A percentile compares a stretch with the other conserved stretches of the same genome.
These are phyloP conservation scores for Diplogelasinospora grovesii DNA, from an alignment of 495 filamentous ascomycete genomes.

Conservation along the genomic window DNA sequence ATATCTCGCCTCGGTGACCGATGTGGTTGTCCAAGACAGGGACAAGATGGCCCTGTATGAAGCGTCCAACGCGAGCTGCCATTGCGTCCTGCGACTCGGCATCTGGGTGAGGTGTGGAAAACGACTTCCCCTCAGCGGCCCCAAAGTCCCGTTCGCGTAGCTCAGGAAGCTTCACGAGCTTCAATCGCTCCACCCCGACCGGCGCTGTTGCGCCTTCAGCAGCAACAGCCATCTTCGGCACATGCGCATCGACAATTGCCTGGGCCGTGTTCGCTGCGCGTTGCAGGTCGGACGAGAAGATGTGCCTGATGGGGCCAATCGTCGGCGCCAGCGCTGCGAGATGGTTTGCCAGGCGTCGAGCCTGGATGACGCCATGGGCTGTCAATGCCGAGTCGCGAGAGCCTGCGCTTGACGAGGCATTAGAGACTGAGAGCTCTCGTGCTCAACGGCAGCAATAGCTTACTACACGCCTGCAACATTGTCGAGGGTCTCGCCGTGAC, in stretches of 20 bases:
- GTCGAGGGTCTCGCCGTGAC: constrained; percentile 84
- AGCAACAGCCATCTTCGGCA: too few species aligned
- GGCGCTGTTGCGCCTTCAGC: background rate
- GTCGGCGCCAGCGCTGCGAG: constrained; percentile 43
- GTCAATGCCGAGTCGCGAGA: constrained; percentile 72
- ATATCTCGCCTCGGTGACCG: constrained; percentile 5
- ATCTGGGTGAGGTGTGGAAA: constrained; percentile 18
- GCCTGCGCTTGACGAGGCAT: constrained; percentile 58
- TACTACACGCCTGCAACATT: constrained; percentile 76
- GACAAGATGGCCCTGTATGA: constrained; percentile 54
- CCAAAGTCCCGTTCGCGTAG: constrained; percentile 70
- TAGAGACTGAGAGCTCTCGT: too few species aligned
- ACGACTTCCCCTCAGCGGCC: constrained; percentile 57
- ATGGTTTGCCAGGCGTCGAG: constrained; percentile 54
- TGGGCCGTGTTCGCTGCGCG: constrained; percentile 67
- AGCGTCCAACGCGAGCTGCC: constrained; percentile 51
- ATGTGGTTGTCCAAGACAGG: constrained; percentile 40
- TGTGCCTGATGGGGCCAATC: constrained; percentile 42
- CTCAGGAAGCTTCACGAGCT: constrained; percentile 43
- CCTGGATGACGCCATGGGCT: constrained; percentile 73
- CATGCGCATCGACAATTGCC: constrained; percentile 51
- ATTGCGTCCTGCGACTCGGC: constrained; percentile 60
- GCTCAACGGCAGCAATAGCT: constrained; percentile 18
- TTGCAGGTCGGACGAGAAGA: constrained; percentile 76
- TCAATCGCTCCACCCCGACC: constrained; percentile 3